Evolutionary conservation across 352 stramenopile species (phyloP).

Genomic region (Phytophthora colocasiae): DNA sequence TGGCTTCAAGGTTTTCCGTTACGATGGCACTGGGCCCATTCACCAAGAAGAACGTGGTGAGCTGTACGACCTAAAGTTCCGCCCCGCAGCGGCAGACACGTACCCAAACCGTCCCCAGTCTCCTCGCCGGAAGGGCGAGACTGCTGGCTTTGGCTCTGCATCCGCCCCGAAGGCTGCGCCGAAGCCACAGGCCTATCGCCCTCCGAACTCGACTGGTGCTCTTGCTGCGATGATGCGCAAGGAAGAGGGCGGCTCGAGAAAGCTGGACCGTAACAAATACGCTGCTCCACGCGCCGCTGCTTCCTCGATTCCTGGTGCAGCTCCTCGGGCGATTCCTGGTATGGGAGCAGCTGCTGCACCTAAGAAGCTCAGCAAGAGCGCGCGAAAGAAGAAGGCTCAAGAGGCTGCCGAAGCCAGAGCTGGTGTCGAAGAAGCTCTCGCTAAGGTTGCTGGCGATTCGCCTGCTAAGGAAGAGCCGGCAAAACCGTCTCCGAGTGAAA

Average conservation of each 20-base stretch:
- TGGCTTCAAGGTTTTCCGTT: constrained; percentile 96
- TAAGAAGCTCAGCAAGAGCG: constrained; percentile 85
- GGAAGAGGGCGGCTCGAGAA: constrained; percentile 80
- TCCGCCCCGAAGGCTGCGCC: constrained; percentile 51
- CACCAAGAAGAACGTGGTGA: constrained; percentile 82
- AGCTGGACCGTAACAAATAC: constrained; percentile 90
- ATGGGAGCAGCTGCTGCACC: constrained; percentile 58
- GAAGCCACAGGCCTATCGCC: constrained; percentile 87
- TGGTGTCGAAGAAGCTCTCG: constrained; percentile 66
- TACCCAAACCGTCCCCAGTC: constrained; percentile 92
- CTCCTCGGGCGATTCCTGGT: constrained; percentile 62
- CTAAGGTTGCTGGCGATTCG: constrained; percentile 41
- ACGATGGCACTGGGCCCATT: constrained; percentile 94
- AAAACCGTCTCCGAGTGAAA: constrained; percentile 29
- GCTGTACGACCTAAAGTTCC: constrained; percentile 91
- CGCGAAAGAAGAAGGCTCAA: constrained; percentile 86
- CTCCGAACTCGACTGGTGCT: constrained; percentile 87
- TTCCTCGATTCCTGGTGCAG: constrained; percentile 53
- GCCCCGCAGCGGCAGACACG: constrained; percentile 69
- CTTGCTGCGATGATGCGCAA: constrained; percentile 95
- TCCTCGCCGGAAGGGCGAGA: constrained; percentile 72
- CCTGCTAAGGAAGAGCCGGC: constrained; percentile 30
- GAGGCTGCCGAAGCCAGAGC: constrained; percentile 74
- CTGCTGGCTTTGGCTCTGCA: constrained; percentile 46
- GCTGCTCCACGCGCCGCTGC: constrained; percentile 48